Evolutionary conservation across 805 yeast species (phyloP).

Genomic region (Kodamaea neixiangensis): DNA sequence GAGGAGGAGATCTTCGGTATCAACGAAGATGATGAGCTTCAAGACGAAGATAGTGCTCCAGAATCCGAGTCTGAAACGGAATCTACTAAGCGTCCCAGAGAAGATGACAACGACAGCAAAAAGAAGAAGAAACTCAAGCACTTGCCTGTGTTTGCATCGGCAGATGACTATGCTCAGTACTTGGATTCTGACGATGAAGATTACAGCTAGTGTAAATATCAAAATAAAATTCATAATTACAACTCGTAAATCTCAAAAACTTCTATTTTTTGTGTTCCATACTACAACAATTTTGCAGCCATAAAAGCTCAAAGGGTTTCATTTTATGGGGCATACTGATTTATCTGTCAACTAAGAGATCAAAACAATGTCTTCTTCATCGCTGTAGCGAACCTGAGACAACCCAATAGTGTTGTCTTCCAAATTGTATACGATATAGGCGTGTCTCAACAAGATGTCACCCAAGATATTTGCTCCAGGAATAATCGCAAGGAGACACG

Average conservation of each 20-base stretch:
- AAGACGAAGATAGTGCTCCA: slow-evolving; percentile 27
- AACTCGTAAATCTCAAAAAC: not conserved
- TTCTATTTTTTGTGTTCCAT: not conserved
- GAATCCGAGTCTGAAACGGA: slow-evolving; percentile 19
- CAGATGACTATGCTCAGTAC: slow-evolving; percentile 79
- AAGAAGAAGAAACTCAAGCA: slow-evolving; percentile 61
- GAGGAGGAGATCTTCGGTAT: slow-evolving; percentile 25
- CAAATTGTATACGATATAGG: slow-evolving; percentile 57
- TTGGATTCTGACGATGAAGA: slow-evolving; percentile 63
- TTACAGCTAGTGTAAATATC: not conserved
- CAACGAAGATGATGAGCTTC: slow-evolving; percentile 29
- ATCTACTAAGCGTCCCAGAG: slow-evolving; percentile 23
- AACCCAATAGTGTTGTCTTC: slow-evolving; percentile 44
- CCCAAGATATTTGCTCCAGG: slow-evolving; percentile 38
- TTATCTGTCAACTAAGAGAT: not conserved
- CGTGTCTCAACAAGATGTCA: slow-evolving; percentile 52
- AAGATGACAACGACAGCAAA: slow-evolving; percentile 35
- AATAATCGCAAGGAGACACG: slow-evolving; percentile 5
- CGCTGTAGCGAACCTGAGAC: slow-evolving; percentile 46
- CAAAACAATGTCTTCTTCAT: slow-evolving; percentile 8
- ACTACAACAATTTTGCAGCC: not conserved
- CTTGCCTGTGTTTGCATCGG: slow-evolving; percentile 85
- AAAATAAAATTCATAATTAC: not conserved
- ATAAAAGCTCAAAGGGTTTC: too few species aligned
- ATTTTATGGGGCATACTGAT: too few species aligned